Conservation (phyloP, 2,329 filamentous ascomycete species). For the Curvularia lunata region DNA sequence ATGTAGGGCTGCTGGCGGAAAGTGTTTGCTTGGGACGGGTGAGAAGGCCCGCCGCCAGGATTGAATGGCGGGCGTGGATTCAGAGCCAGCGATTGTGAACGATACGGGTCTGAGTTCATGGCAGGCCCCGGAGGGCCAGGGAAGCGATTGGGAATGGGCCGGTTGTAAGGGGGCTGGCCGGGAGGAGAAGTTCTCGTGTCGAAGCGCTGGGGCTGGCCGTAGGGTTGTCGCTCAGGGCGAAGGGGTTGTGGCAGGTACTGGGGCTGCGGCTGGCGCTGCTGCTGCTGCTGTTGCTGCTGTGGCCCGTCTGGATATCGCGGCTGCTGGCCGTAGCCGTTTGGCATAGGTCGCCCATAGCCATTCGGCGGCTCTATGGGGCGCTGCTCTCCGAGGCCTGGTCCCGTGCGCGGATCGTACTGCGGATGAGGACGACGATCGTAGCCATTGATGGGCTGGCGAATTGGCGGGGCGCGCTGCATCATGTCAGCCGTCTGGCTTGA, state of each 20-base stretch:
- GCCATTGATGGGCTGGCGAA: slow-evolving; percentile 57
- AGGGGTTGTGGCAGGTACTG: slow-evolving; percentile 67
- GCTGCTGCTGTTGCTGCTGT: slow-evolving; percentile 26
- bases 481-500: slow-evolving; percentile 54
- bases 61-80: slow-evolving; percentile 76
- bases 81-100: slow-evolving; percentile 90
- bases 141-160: slow-evolving; percentile 64
- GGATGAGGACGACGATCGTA: slow-evolving; percentile 47
- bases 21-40: slow-evolving; percentile 69
- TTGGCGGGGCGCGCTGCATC: slow-evolving; percentile 70
- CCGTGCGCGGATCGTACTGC: slow-evolving; percentile 37
- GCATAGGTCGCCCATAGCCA: slow-evolving; percentile 40
- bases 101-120: slow-evolving; percentile 82
- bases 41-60: slow-evolving; percentile 50
- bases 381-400: slow-evolving; percentile 35
- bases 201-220: slow-evolving; percentile 73
- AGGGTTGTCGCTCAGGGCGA: slow-evolving; percentile 70
- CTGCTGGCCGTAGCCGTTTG: slow-evolving; percentile 49
- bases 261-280: slow-evolving; percentile 55
- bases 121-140: slow-evolving; percentile 66
- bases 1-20: slow-evolving; percentile 81
- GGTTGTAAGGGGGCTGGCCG: slow-evolving; percentile 58
- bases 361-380: slow-evolving; percentile 37
- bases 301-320: slow-evolving; percentile 46
- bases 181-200: slow-evolving; percentile 63